Conservation (phyloP, 2,329 filamentous ascomycete genomes). For the Thielaviopsis musarum region DNA sequence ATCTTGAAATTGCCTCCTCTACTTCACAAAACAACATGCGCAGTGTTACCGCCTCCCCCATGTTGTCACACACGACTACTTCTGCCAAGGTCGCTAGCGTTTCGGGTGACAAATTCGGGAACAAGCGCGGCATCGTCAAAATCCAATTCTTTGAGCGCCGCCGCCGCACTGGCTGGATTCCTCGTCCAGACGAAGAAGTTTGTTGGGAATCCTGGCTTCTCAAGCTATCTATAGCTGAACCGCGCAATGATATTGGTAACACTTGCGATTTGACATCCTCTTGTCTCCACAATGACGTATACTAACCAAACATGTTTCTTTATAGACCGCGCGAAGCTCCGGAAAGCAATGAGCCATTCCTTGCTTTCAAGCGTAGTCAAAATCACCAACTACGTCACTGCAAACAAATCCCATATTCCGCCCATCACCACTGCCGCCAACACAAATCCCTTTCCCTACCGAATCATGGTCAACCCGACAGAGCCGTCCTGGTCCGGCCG, state of each 20-base stretch:
- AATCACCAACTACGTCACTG: constrained; percentile 72
- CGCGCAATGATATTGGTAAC: constrained; percentile 69
- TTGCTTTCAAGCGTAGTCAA: constrained; percentile 78
- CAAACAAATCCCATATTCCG: constrained; percentile 88
- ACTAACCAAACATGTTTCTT: background rate
- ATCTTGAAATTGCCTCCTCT: constrained; percentile 5
- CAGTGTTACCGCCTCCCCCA: constrained; percentile 5
- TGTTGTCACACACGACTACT: constrained; percentile 6
- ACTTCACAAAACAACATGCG: constrained; percentile 14
- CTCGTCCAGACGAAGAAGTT: constrained; percentile 73
- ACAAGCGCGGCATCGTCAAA: constrained; percentile 59
- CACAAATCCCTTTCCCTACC: constrained; percentile 89
- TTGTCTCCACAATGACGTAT: background rate
- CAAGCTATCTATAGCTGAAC: constrained; percentile 82
- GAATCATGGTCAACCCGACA: constrained; percentile 77
- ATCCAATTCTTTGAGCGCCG: constrained; percentile 94
- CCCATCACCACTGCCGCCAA: constrained; percentile 78
- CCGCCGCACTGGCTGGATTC: constrained; percentile 63
- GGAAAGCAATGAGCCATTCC: constrained; percentile 78
- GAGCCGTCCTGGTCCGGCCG: constrained; percentile 51
- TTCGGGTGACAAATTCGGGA: constrained; percentile 20
- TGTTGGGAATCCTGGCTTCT: constrained; percentile 96
- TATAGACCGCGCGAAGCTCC: constrained; percentile 70
- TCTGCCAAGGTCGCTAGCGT: constrained; percentile 5
- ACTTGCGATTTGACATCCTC: background rate